A percentile compares a stretch with the other conserved stretches of the same genome.
These are phyloP conservation scores for Clonostachys rhizophaga DNA, from an alignment of 2,329 filamentous ascomycete species.

Conservation along the genomic window DNA sequence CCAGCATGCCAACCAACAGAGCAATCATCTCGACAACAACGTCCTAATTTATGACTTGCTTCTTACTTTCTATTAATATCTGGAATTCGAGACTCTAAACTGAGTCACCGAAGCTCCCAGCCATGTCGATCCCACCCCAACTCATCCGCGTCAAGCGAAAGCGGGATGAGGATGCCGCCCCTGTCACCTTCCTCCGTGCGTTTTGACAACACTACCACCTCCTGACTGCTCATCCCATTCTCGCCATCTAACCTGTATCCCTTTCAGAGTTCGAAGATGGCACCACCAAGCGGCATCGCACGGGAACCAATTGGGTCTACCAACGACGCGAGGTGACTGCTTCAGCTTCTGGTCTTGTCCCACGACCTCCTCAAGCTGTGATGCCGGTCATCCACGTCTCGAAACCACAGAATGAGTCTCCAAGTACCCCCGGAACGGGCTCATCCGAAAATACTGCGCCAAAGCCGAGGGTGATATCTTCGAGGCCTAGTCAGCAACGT, in stretches of 20 bases:
- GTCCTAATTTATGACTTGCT: too few species aligned
- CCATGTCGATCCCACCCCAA: constrained; percentile 53
- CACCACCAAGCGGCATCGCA: constrained; percentile 47
- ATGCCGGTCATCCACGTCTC: constrained; percentile 46
- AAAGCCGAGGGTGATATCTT: constrained; percentile 1
- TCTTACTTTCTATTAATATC: too few species aligned
- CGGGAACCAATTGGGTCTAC: constrained; percentile 49
- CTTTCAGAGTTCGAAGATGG: constrained; percentile 41
- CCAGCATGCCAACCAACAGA: too few species aligned
- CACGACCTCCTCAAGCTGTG: neutral
- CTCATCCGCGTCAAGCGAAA: constrained; percentile 60
- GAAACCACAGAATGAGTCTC: constrained; percentile 19
- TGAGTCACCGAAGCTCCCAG: too few species aligned
- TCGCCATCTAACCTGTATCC: constrained; percentile 7
- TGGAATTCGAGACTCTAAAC: too few species aligned
- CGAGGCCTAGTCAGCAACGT: constrained; percentile 1
- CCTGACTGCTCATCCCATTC: constrained; percentile 1
- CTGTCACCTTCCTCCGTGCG: constrained; percentile 52
- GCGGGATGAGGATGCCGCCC: constrained; percentile 45
- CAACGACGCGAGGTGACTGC: constrained; percentile 37
- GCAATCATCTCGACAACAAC: too few species aligned
- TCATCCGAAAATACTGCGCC: neutral
- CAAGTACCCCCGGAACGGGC: constrained; percentile 6
- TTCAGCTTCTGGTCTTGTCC: neutral
- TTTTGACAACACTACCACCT: constrained; percentile 4